Conservation (phyloP, 352 stramenopile genomes). For the Blastocystis sp. region DNA sequence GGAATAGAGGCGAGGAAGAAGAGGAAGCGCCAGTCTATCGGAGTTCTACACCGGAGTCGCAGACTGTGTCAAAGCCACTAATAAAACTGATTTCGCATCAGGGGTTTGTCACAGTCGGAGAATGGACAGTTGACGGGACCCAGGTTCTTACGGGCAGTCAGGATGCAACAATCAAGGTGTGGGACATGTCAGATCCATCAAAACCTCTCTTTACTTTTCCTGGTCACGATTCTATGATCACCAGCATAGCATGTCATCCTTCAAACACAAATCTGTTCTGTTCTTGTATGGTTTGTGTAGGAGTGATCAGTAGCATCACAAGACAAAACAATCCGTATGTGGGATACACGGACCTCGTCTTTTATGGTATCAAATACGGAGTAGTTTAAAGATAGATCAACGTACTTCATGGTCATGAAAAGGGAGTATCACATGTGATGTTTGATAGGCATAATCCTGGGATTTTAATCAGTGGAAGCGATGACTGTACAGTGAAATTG, state of each 20-base stretch:
- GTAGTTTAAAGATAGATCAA: background rate
- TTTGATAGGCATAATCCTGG: conserved; percentile 32
- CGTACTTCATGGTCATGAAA: conserved; percentile 51
- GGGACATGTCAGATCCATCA: conserved; percentile 6
- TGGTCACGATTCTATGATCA: conserved; percentile 46
- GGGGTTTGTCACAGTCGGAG: background rate
- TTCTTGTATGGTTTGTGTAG: background rate
- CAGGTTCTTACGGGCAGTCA: conserved; percentile 18
- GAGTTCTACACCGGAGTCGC: background rate
- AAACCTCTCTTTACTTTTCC: conserved; percentile 38
- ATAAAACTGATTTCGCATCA: conserved; percentile 35
- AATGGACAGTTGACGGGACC: conserved; percentile 7
- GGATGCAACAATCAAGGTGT: conserved; percentile 41
- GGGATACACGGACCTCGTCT: conserved; percentile 36
- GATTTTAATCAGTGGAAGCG: conserved; percentile 40
- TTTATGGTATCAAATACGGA: conserved; percentile 1
- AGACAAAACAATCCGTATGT: conserved; percentile 57
- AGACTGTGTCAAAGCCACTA: background rate
- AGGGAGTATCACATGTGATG: conserved; percentile 13
- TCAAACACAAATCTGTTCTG: conserved; percentile 8
- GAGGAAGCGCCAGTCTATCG: background rate
- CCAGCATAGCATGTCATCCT: conserved; percentile 12
- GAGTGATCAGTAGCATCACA: conserved; percentile 15
- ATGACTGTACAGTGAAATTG: conserved; percentile 59
- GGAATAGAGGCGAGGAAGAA: background rate